Evolutionary conservation across 2,329 filamentous ascomycete genomes (phyloP).

Genomic region (Amauroascus niger): DNA sequence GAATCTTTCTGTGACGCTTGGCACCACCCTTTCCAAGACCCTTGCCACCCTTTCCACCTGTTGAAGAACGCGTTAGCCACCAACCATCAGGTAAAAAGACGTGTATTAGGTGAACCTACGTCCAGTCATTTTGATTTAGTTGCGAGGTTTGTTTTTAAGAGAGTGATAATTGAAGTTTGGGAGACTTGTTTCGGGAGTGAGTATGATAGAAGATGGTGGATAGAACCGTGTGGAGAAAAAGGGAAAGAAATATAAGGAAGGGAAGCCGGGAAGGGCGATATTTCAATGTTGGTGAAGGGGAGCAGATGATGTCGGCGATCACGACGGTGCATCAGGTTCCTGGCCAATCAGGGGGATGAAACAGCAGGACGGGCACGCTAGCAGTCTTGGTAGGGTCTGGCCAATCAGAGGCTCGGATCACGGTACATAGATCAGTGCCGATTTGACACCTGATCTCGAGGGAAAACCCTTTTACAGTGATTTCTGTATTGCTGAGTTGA

Average conservation of each 20-base stretch:
- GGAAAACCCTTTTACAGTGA: not conserved
- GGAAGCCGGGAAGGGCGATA: conserved; percentile 25
- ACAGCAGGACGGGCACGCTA: not conserved
- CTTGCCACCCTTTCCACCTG: conserved; percentile 92
- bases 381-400: conserved; percentile 16
- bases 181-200: conserved; percentile 13
- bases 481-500: not conserved
- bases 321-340: not conserved
- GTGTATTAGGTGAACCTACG: conserved; percentile 38
- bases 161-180: conserved; percentile 14
- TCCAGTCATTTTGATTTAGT: conserved; percentile 48
- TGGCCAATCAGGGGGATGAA: conserved; percentile 11
- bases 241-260: conserved; percentile 21
- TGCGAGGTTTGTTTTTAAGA: conserved; percentile 11
- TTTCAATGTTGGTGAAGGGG: conserved; percentile 28
- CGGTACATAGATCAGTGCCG: conserved; percentile 5
- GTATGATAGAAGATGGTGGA: conserved; percentile 8
- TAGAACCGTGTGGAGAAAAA: conserved; percentile 11
- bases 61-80: conserved; percentile 39
- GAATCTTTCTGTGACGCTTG: conserved; percentile 98
- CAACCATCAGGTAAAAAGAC: conserved; percentile 8
- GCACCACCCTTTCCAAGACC: conserved; percentile 96
- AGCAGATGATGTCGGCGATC: conserved; percentile 13
- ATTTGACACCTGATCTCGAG: conserved; percentile 11
- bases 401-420: conserved; percentile 33